phyloP scores from a whole-genome alignment of 2,329 filamentous ascomycete genomes.

The Monosporascus sp. region DNA sequence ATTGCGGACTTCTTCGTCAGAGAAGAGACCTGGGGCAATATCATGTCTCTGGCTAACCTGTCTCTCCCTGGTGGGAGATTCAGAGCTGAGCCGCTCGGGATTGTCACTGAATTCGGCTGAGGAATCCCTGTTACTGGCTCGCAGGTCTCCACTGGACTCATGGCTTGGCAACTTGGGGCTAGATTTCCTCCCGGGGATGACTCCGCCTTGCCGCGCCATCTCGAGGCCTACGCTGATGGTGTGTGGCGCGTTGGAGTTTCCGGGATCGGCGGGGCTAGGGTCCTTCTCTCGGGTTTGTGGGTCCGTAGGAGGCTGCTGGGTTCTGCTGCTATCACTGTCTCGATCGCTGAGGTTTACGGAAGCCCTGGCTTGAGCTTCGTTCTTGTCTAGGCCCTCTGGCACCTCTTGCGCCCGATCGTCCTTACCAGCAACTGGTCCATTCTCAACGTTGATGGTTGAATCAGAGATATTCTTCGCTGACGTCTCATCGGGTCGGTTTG shows the following conservation, averaged over 20 bases:
- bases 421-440: not conserved
- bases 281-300: no score
- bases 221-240: not conserved
- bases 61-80: not conserved
- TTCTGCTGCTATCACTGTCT: not conserved
- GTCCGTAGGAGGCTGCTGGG: not conserved
- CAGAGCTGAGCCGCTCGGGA: not conserved
- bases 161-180: not conserved
- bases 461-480: not conserved
- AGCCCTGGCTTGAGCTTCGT: not conserved
- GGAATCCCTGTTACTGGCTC: not conserved
- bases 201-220: not conserved
- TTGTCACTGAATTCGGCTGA: not conserved
- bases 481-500: not conserved
- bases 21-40: not conserved
- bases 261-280: not conserved
- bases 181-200: not conserved
- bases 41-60: not conserved
- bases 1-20: not conserved
- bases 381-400: not conserved
- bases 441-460: not conserved
- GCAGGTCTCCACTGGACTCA: not conserved
- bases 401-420: not conserved
- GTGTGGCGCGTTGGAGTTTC: not conserved
- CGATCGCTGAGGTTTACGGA: not conserved